Conservation (phyloP, 2,329 filamentous ascomycete species). For the Aaosphaeria pasadenensis region DNA sequence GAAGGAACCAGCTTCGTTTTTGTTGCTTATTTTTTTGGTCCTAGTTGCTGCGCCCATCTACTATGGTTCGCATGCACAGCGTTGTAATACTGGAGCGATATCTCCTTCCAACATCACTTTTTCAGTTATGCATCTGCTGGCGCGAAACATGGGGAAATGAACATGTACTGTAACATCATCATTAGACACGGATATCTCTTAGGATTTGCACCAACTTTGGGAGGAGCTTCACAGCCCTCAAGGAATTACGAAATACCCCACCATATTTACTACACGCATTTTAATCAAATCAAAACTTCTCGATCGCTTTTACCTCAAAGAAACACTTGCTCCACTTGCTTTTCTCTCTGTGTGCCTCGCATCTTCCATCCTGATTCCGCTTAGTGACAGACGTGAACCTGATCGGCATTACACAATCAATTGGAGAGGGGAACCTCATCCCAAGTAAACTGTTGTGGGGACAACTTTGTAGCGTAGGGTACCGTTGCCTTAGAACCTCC, state of each 20-base stretch:
- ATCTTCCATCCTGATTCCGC: no score
- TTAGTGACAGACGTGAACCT: no score
- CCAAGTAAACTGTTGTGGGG: no score
- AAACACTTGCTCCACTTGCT: not conserved
- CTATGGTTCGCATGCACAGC: conserved; percentile 10
- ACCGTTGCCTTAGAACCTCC: no score
- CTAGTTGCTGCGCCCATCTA: conserved; percentile 20
- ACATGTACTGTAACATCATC: conserved; percentile 1
- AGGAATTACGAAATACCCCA: conserved; percentile 17
- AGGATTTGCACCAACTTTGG: conserved; percentile 5
- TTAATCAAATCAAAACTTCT: not conserved
- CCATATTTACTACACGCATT: conserved; percentile 15
- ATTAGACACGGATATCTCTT: conserved; percentile 11
- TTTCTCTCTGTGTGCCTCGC: no score
- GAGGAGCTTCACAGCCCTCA: not conserved
- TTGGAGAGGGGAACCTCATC: no score
- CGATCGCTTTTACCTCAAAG: not conserved
- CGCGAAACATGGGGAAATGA: conserved; percentile 19
- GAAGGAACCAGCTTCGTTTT: conserved; percentile 20
- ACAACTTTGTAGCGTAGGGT: no score
- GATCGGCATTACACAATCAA: no score
- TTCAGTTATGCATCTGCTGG: conserved; percentile 29
- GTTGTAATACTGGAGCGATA: conserved; percentile 36
- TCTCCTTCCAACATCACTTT: conserved; percentile 18
- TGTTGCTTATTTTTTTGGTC: conserved; percentile 6